These are phyloP conservation scores for Plasmopara muralis DNA, from an alignment of 352 stramenopile genomes.

Conservation along the genomic window DNA sequence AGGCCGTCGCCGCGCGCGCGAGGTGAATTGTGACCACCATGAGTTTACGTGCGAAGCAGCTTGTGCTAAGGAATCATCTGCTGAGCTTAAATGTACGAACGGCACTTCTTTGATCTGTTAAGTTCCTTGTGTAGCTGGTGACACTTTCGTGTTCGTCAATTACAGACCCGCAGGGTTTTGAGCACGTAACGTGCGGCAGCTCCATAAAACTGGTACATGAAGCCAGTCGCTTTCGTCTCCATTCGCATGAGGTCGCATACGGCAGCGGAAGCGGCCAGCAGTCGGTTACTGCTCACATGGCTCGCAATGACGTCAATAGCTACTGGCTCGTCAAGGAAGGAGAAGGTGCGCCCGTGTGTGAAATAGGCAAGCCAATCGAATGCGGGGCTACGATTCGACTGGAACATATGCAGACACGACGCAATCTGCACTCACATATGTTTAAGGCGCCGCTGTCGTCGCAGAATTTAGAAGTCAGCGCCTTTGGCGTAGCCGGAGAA, in stretches of 20 bases:
- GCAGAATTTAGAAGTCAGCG: constrained; percentile 65
- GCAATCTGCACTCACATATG: constrained; percentile 75
- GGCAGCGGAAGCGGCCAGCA: constrained; percentile 73
- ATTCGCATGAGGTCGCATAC: constrained; percentile 81
- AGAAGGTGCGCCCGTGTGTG: constrained; percentile 40
- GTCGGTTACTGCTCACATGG: constrained; percentile 61
- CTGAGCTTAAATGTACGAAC: constrained; percentile 59
- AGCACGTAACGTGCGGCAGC: constrained; percentile 77
- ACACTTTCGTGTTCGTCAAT: constrained; percentile 7
- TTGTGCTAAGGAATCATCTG: constrained; percentile 59
- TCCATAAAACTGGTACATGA: constrained; percentile 83
- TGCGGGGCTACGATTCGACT: constrained; percentile 64
- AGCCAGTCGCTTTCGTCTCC: constrained; percentile 59
- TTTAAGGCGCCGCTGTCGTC: constrained; percentile 60
- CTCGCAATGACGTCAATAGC: constrained; percentile 78
- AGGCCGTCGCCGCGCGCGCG: constrained; percentile 60
- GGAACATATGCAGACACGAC: constrained; percentile 66
- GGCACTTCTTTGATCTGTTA: background rate
- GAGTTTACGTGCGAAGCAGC: constrained; percentile 68
- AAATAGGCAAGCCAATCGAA: constrained; percentile 43
- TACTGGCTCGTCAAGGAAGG: constrained; percentile 84
- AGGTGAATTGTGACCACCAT: constrained; percentile 74
- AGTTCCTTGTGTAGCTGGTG: background rate
- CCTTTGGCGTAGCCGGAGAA: constrained; percentile 72
- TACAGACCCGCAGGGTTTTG: constrained; percentile 63